phyloP scores from a whole-genome alignment of 2,329 filamentous ascomycete species.

The Ceratocystiopsis sp. region DNA sequence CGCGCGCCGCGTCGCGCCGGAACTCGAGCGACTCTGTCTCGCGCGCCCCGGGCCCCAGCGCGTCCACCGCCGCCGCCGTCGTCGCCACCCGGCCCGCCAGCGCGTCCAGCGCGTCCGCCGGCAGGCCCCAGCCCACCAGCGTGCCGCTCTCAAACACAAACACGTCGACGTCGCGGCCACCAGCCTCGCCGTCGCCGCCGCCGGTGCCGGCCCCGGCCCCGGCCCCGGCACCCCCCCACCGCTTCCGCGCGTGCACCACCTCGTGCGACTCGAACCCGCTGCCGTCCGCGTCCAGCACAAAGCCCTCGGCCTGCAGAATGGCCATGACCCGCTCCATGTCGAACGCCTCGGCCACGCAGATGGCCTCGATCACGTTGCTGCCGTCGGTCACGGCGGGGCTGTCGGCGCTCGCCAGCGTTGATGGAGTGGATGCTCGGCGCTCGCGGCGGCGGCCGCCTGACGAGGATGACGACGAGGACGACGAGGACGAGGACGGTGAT shows the following conservation, averaged over 20 bases:
- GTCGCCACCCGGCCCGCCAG: slow-evolving; percentile 57
- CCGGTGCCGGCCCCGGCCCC: not conserved
- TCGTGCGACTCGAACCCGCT: slow-evolving; percentile 44
- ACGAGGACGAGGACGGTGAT: no score
- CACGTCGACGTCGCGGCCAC: slow-evolving; percentile 56
- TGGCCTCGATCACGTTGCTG: slow-evolving; percentile 35
- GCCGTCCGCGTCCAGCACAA: slow-evolving; percentile 42
- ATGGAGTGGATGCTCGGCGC: no score
- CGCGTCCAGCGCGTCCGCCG: slow-evolving; percentile 52
- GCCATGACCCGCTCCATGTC: slow-evolving; percentile 43
- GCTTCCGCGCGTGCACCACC: slow-evolving; percentile 42
- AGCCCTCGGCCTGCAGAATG: slow-evolving; percentile 40
- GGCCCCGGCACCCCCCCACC: not conserved
- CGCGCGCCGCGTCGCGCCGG: slow-evolving; percentile 52
- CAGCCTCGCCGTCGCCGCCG: not conserved
- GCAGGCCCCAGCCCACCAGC: slow-evolving; percentile 79
- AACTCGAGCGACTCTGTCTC: slow-evolving; percentile 90
- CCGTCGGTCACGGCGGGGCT: slow-evolving; percentile 11
- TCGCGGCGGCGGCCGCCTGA: no score
- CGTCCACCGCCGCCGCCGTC: slow-evolving; percentile 50
- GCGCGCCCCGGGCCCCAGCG: slow-evolving; percentile 23
- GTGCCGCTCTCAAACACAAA: slow-evolving; percentile 94
- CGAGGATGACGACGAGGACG: no score
- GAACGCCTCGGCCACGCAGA: slow-evolving; percentile 46
- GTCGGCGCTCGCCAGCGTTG: no score